phyloP scores from a whole-genome alignment of 208 protist genomes.

The Crithidia mellificae region DNA sequence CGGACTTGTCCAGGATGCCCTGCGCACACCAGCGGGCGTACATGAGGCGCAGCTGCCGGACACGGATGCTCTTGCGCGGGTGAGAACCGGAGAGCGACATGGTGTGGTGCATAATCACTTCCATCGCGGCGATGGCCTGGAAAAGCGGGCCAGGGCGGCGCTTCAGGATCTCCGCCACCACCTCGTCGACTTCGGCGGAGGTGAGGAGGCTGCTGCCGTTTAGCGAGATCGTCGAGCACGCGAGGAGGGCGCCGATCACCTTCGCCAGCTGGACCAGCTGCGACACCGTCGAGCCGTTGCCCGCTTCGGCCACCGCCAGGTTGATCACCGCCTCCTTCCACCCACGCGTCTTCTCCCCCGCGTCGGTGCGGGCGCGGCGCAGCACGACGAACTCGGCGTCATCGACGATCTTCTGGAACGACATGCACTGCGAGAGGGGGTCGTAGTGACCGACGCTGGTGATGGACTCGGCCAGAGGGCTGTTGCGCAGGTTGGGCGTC shows the following conservation, averaged over 20 bases:
- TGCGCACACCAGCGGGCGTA: slow-evolving; percentile 61
- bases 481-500: slow-evolving; percentile 52
- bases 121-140: slow-evolving; percentile 64
- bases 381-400: slow-evolving; percentile 72
- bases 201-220: slow-evolving; percentile 42
- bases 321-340: slow-evolving; percentile 57
- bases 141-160: slow-evolving; percentile 37
- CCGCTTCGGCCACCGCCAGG: slow-evolving; percentile 42
- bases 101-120: slow-evolving; percentile 73
- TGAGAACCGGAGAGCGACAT: slow-evolving; percentile 22
- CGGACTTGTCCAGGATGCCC: slow-evolving; percentile 41
- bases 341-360: slow-evolving; percentile 20
- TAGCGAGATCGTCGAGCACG: slow-evolving; percentile 42
- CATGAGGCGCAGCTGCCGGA: slow-evolving; percentile 47
- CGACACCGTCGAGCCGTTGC: slow-evolving; percentile 51
- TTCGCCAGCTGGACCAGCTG: slow-evolving; percentile 67
- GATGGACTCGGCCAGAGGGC: slow-evolving; percentile 57
- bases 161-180: slow-evolving; percentile 45
- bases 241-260: slow-evolving; percentile 58
- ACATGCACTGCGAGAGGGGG: slow-evolving; percentile 66
- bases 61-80: slow-evolving; percentile 34
- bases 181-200: slow-evolving; percentile 43
- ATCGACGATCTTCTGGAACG: slow-evolving; percentile 51
- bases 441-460: slow-evolving; percentile 59
- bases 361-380: slow-evolving; percentile 40